These are phyloP conservation scores for Ophiognomonia clavigignenti-juglandacearum DNA, from an alignment of 2,329 filamentous ascomycete species.

Conservation along the genomic window DNA sequence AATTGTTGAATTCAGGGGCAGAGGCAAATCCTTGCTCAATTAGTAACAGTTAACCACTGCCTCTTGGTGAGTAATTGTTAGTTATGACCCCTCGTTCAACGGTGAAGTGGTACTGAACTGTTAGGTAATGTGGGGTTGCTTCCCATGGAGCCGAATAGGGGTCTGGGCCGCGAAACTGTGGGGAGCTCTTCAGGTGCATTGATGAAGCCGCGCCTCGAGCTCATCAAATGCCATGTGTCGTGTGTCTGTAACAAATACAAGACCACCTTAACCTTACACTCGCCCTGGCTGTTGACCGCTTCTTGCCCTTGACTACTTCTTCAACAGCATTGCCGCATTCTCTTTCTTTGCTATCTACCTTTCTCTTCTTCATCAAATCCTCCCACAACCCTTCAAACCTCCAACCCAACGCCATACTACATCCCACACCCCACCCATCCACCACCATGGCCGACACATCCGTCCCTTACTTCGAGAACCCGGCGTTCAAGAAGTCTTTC, in stretches of 20 bases:
- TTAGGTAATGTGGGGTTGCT: background rate
- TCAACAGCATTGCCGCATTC: background rate
- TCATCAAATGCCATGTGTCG: background rate
- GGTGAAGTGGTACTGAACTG: too few relatives aligned
- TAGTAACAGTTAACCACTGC: too few relatives aligned
- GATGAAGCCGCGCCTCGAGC: background rate
- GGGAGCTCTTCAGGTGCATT: background rate
- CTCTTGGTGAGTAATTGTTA: too few relatives aligned
- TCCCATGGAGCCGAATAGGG: background rate
- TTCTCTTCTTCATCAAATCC: background rate
- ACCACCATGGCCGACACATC: constrained; percentile 21
- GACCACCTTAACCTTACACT: too few relatives aligned
- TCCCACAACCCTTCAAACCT: background rate
- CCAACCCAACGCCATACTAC: too few relatives aligned
- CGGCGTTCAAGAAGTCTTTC: constrained; percentile 76
- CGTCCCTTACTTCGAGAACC: constrained; percentile 68
- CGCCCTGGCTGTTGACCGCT: too few relatives aligned
- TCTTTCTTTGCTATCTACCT: background rate
- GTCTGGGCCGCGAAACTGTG: background rate
- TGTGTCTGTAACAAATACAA: constrained; percentile 12
- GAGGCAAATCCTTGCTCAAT: too few relatives aligned
- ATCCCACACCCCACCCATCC: background rate
- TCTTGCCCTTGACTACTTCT: background rate
- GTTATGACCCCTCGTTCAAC: too few relatives aligned
- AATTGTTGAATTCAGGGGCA: too few relatives aligned